A percentile compares a stretch with the other conserved stretches of the same genome.
Evolutionary conservation across 331 rosid genomes (phyloP).

Genomic region (Pyracantha coccinea): DNA sequence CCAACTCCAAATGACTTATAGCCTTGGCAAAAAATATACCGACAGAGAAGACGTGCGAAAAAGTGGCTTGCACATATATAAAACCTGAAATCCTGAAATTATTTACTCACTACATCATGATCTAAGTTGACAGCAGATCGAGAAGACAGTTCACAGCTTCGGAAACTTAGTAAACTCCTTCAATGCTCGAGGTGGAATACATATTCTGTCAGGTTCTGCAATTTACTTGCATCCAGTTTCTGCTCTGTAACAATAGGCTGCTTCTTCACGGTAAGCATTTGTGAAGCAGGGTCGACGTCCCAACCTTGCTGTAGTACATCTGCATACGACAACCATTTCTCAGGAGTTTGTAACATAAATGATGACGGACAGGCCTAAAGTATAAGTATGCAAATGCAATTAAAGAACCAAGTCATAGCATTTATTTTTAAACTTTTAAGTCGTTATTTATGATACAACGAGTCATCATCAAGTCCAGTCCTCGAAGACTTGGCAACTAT

Average conservation of each 20-base stretch:
- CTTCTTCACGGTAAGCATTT: conserved; percentile 73
- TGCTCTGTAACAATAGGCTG: conserved; percentile 56
- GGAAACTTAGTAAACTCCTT: background rate
- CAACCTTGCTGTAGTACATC: conserved; percentile 68
- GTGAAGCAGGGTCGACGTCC: conserved; percentile 60
- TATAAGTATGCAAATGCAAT: background rate
- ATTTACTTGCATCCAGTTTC: conserved; percentile 67
- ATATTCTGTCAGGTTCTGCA: conserved; percentile 79
- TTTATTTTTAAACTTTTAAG: background rate
- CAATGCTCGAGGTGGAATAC: conserved; percentile 83
- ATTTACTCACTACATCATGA: background rate
- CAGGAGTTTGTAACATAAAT: background rate
- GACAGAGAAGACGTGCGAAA: background rate
- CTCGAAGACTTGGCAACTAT: background rate
- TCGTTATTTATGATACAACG: background rate
- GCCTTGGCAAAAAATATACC: background rate
- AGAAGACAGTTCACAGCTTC: background rate
- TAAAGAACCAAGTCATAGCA: background rate
- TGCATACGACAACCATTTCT: conserved; percentile 21
- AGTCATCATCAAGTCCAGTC: background rate
- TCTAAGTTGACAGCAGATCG: background rate
- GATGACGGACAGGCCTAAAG: background rate
- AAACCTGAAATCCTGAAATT: background rate
- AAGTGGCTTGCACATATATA: background rate
- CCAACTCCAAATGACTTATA: background rate